These are phyloP conservation scores for Phytophthora litchii DNA, from an alignment of 352 stramenopile genomes.

Conservation along the genomic window DNA sequence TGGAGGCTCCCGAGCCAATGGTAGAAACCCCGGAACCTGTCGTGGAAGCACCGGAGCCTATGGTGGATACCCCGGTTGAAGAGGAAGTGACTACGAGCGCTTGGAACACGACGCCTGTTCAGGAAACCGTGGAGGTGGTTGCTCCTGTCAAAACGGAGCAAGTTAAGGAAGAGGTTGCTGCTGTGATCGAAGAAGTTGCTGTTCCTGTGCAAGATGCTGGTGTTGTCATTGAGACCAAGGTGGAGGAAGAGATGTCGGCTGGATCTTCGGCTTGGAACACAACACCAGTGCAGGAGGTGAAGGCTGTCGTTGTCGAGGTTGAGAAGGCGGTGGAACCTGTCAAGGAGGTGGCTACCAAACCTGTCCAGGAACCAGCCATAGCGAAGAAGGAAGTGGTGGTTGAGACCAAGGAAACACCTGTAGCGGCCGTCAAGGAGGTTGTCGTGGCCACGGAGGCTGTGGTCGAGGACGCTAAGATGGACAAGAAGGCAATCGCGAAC, in stretches of 20 bases:
- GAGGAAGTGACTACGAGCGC: slow-evolving; percentile 27
- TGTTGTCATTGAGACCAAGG: slow-evolving; percentile 18
- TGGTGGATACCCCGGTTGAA: slow-evolving; percentile 1
- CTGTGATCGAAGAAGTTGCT: slow-evolving; percentile 12
- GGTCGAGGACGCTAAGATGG: slow-evolving; percentile 25
- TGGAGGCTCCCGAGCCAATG: slow-evolving; percentile 7
- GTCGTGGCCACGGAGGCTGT: slow-evolving; percentile 20
- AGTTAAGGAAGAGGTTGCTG: slow-evolving; percentile 21
- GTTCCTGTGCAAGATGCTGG: slow-evolving; percentile 9
- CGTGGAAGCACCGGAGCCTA: slow-evolving; percentile 4
- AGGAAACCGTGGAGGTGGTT: slow-evolving; percentile 9
- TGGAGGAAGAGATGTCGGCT: slow-evolving; percentile 21
- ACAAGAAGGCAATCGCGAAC: slow-evolving; percentile 37
- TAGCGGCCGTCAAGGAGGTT: slow-evolving; percentile 25
- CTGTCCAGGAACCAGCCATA: slow-evolving; percentile 14
- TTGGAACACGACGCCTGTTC: slow-evolving; percentile 33
- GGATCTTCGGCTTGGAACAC: slow-evolving; percentile 35
- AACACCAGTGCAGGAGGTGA: slow-evolving; percentile 23
- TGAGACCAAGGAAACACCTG: slow-evolving; percentile 14
- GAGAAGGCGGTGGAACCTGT: slow-evolving; percentile 14
- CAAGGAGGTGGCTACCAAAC: slow-evolving; percentile 16
- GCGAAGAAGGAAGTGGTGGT: slow-evolving; percentile 11
- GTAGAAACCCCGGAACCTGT: slow-evolving; percentile 11
- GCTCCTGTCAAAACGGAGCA: slow-evolving; percentile 8
- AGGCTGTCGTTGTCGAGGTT: slow-evolving; percentile 12